phyloP scores from a whole-genome alignment of 805 yeast species.

The Starmera quercuum region DNA sequence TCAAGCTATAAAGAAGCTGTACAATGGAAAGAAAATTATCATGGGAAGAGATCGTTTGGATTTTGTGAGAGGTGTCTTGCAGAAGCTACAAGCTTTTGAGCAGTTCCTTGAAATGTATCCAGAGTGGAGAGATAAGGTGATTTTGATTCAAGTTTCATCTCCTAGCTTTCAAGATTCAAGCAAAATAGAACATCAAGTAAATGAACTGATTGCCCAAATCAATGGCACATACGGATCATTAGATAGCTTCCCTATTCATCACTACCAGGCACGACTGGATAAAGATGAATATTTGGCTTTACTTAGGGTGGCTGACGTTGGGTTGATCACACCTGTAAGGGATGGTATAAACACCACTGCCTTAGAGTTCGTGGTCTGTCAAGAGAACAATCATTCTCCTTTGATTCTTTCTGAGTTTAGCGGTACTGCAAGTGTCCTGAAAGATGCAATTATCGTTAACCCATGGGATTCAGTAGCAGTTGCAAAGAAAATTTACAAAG shows the following conservation, averaged over 20 bases:
- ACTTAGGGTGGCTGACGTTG: slow-evolving; percentile 82
- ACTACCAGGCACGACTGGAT: slow-evolving; percentile 83
- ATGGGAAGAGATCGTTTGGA: slow-evolving; percentile 94
- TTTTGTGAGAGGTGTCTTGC: slow-evolving; percentile 86
- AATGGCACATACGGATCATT: slow-evolving; percentile 81
- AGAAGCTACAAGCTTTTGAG: slow-evolving; percentile 87
- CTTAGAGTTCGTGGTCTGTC: slow-evolving; percentile 84
- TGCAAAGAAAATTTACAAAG: slow-evolving; percentile 70
- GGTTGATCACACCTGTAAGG: slow-evolving; percentile 81
- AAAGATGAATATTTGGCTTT: slow-evolving; percentile 86
- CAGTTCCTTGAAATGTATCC: slow-evolving; percentile 86
- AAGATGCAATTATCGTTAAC: slow-evolving; percentile 75
- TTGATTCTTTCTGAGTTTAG: slow-evolving; percentile 88
- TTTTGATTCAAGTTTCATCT: slow-evolving; percentile 84
- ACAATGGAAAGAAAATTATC: slow-evolving; percentile 64
- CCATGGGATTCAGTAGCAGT: slow-evolving; percentile 98
- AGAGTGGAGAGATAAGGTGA: slow-evolving; percentile 82
- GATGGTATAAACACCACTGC: slow-evolving; percentile 98
- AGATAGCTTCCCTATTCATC: slow-evolving; percentile 82
- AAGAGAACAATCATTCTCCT: slow-evolving; percentile 65
- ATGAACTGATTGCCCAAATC: slow-evolving; percentile 74
- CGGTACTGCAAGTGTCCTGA: slow-evolving; percentile 70
- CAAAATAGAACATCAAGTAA: slow-evolving; percentile 70
- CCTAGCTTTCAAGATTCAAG: slow-evolving; percentile 46
- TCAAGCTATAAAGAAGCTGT: slow-evolving; percentile 51